These are phyloP conservation scores for Erucastrum elatum DNA, from an alignment of 345 rosid genomes.

Conservation along the genomic window DNA sequence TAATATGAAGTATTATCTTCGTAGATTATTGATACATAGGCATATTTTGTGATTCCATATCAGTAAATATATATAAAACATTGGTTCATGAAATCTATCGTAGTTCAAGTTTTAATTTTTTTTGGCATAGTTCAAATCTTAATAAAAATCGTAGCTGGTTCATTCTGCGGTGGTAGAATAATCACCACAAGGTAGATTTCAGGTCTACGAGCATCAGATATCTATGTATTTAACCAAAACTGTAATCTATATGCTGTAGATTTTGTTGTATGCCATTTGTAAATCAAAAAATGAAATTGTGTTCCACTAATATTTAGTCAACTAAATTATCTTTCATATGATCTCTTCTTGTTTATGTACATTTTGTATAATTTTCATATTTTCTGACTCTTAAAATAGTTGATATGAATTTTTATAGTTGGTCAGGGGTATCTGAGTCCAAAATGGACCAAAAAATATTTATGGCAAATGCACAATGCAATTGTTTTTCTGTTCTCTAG, in stretches of 20 bases:
- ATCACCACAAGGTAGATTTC: not conserved
- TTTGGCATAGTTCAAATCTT: too few species aligned
- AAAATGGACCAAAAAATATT: not conserved
- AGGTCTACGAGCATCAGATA: not conserved
- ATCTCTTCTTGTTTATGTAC: not conserved
- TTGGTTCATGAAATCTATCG: not conserved
- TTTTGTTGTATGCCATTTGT: not conserved
- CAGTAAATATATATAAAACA: not conserved
- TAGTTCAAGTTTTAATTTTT: too few species aligned
- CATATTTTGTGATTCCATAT: too few species aligned
- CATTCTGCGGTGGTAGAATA: not conserved
- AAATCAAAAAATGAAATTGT: not conserved
- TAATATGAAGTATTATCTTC: too few species aligned
- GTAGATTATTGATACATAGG: too few species aligned
- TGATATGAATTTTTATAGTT: not conserved
- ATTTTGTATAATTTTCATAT: too few species aligned
- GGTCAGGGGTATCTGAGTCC: not conserved
- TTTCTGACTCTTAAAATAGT: not conserved
- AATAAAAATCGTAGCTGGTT: not conserved
- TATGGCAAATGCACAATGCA: not conserved
- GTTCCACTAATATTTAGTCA: not conserved
- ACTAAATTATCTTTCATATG: not conserved
- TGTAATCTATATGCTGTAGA: not conserved
- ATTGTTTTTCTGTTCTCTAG: not conserved
- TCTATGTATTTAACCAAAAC: too few species aligned